phyloP scores from a whole-genome alignment of 768 basidiomycete genomes.

The Scleroderma bovista region DNA sequence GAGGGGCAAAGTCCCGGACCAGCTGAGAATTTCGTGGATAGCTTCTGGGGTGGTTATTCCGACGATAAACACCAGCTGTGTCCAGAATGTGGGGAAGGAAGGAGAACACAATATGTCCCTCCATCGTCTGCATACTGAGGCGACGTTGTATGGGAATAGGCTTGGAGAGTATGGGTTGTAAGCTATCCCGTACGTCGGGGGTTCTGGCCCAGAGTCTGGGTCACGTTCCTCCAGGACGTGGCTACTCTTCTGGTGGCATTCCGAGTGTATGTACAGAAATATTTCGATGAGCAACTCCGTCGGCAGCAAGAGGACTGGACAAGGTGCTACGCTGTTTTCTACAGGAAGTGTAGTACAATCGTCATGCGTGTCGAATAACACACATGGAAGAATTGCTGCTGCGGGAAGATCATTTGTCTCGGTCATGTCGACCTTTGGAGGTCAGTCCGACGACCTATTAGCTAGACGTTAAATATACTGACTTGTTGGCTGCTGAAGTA shows the following conservation, averaged over 20 bases:
- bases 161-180: neutral
- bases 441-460: neutral
- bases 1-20: neutral
- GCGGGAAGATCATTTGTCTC: neutral
- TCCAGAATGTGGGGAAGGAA: constrained; percentile 2
- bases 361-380: neutral
- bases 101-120: constrained; percentile 1
- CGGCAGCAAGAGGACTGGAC: neutral
- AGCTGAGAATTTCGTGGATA: neutral
- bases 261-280: neutral
- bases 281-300: constrained; percentile 1
- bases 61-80: neutral
- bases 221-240: neutral
- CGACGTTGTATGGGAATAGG: constrained; percentile 3
- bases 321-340: neutral
- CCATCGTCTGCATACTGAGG: constrained; percentile 1
- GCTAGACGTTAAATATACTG: too few species aligned
- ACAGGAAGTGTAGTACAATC: neutral
- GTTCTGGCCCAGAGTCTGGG: neutral
- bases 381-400: neutral
- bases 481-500: too few species aligned
- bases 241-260: neutral
- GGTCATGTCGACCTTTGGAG: neutral
- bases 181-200: neutral
- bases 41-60: neutral